Base-by-base conservation (phyloP, 1,284 basidiomycete species). In the Apiotrichum sp. region DNA sequence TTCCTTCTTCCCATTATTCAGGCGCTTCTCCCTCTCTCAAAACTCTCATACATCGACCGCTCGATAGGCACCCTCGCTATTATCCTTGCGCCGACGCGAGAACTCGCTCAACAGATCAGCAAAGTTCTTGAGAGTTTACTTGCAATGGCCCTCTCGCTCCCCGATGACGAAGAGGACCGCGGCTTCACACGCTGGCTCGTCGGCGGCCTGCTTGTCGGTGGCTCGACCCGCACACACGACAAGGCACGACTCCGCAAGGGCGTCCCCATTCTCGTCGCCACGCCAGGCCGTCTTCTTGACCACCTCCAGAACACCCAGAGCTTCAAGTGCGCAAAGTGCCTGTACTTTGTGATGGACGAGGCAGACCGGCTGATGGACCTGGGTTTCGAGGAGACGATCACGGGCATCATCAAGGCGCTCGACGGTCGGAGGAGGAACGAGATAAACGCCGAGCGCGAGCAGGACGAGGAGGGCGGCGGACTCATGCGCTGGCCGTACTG, bases 281-380 rank as follows among this genome's bases (percentile, higher is more conserved):
- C 86, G 79, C 86, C 41, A 3, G 86, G 86, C 40, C 78, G 86
- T 47, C 74, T 89, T 36, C 78, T 89, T 31, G 86, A 89, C 67
- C 86, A 89, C 64, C 77, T 89, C 33, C 84, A 87, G 65, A 86
- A 87, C 66, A 98, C 96, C 0, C 83, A 86, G 0, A 87, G 89
- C 3, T 89, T 98, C 75, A 88, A 93, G 65, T 85, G 92, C 50
- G 89, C 88, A 53, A 96, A 96, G 77, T 91, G 89, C 68, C 84
- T 90, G 52, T 98, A 95, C 91, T 81, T 99, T 14, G 86, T 99
- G 1, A 83, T 98, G 34, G 96, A 99, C 70, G 96, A 99, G 78
- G 95, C 96, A 3, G 96, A 99, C 77, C 80, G 93, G 11, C 73
- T 89, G 42, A 86, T 87, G 82, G 86, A 89, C 66, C 78, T 84